Percentiles rank a stretch among this genome's conserved stretches.
These are phyloP conservation scores for Waitea zeae DNA, from an alignment of 1,284 basidiomycete genomes.

Conservation along the genomic window DNA sequence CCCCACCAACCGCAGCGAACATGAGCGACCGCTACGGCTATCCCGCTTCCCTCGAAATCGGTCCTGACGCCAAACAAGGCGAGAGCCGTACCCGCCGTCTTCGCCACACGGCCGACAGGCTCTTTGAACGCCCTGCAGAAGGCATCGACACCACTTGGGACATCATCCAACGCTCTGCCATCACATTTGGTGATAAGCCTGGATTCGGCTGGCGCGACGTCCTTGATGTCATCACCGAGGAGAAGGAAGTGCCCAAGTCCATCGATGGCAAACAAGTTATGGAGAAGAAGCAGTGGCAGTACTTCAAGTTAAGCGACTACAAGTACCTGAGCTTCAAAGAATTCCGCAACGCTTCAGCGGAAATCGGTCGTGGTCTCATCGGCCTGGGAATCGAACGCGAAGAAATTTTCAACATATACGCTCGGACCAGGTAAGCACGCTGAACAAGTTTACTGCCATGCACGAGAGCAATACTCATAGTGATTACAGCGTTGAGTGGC, in stretches of 20 bases:
- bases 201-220: constrained; percentile 75
- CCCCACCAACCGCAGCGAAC: no score
- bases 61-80: constrained; percentile 27
- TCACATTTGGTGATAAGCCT: constrained; percentile 56
- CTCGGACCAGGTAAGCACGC: constrained; percentile 59
- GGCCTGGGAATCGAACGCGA: constrained; percentile 54
- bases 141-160: constrained; percentile 77
- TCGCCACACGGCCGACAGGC: constrained; percentile 44
- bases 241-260: constrained; percentile 77
- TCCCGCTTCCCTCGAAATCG: constrained; percentile 41
- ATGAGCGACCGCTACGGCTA: no score
- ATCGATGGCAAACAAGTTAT: constrained; percentile 71
- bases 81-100: constrained; percentile 56
- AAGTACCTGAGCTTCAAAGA: constrained; percentile 65
- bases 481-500: constrained; percentile 65
- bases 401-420: constrained; percentile 87
- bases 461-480: background rate
- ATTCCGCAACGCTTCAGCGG: constrained; percentile 41
- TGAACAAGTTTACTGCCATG: background rate
- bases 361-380: constrained; percentile 59
- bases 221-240: constrained; percentile 63
- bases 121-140: constrained; percentile 61
- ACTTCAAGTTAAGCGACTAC: constrained; percentile 83
- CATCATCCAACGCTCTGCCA: constrained; percentile 56
- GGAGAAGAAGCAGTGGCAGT: constrained; percentile 92